A percentile compares a stretch with the other conserved stretches of the same genome.
Evolutionary conservation across 2,329 filamentous ascomycete species (phyloP).

Genomic region (Huntiella abstrusa): DNA sequence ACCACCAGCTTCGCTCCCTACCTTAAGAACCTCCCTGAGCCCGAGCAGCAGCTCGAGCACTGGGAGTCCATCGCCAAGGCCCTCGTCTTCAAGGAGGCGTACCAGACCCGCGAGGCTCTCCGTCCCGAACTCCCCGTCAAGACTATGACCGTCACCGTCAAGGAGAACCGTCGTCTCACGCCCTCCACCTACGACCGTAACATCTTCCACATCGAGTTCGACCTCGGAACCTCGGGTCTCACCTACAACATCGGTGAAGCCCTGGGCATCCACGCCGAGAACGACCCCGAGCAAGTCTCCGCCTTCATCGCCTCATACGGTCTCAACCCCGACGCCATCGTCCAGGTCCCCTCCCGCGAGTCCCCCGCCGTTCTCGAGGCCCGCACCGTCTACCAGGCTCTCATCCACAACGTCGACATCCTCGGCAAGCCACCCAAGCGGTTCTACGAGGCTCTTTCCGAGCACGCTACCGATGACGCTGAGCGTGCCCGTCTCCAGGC

Average conservation of each 20-base stretch:
- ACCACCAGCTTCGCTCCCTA: constrained; percentile 69
- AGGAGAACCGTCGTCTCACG: constrained; percentile 88
- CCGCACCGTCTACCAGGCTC: constrained; percentile 79
- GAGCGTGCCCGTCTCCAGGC: constrained; percentile 66
- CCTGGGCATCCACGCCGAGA: constrained; percentile 88
- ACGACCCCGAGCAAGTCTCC: constrained; percentile 58
- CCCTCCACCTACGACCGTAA: constrained; percentile 83
- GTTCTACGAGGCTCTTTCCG: constrained; percentile 85
- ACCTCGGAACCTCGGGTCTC: constrained; percentile 75
- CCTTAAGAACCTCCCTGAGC: constrained; percentile 55
- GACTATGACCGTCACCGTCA: constrained; percentile 74
- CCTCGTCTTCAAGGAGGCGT: constrained; percentile 87
- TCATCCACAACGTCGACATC: constrained; percentile 87
- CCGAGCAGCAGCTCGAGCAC: constrained; percentile 43
- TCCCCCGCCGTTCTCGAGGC: constrained; percentile 57
- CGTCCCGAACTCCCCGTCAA: constrained; percentile 74
- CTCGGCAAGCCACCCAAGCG: constrained; percentile 93
- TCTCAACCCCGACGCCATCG: constrained; percentile 61
- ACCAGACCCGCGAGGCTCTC: constrained; percentile 50
- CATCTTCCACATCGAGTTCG: constrained; percentile 99
- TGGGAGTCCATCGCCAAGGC: constrained; percentile 79
- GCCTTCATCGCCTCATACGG: constrained; percentile 85
- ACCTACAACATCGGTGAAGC: constrained; percentile 96
- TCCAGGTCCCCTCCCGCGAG: constrained; percentile 81
- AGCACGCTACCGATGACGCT: constrained; percentile 63